These are phyloP conservation scores for Pelargonium myrrhifolium DNA, from an alignment of 441 rosid species.

Conservation along the genomic window DNA sequence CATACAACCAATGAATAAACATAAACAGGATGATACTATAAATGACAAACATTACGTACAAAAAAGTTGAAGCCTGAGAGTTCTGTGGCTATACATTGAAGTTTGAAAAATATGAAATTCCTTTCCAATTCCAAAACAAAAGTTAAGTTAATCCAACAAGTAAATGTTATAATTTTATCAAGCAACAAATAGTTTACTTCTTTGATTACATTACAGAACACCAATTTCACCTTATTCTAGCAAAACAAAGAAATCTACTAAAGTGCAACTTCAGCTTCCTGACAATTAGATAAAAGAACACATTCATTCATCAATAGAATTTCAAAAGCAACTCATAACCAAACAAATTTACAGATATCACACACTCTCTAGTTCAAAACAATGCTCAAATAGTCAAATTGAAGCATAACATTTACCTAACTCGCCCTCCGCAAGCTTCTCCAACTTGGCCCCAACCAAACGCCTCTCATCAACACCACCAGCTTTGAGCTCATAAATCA, in stretches of 20 bases:
- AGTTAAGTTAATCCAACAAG: background rate
- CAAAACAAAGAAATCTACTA: too few species aligned
- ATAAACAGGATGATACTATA: background rate
- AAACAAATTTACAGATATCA: background rate
- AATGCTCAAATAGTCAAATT: background rate
- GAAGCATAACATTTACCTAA: slow-evolving; percentile 35
- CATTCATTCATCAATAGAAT: background rate
- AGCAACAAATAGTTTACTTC: background rate
- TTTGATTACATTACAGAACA: background rate
- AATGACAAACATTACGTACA: background rate
- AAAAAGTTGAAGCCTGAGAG: too few species aligned
- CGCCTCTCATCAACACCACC: slow-evolving; percentile 98
- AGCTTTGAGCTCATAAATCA: slow-evolving; percentile 85
- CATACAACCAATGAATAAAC: background rate
- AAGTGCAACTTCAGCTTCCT: slow-evolving; percentile 1
- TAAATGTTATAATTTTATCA: background rate
- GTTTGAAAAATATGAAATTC: background rate
- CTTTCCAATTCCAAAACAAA: background rate
- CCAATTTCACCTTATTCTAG: too few species aligned
- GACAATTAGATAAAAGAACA: background rate
- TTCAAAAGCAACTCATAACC: background rate
- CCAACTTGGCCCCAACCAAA: slow-evolving; percentile 89
- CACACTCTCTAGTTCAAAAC: background rate
- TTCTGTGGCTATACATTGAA: background rate
- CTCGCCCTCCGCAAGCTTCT: slow-evolving; percentile 98